phyloP scores from a whole-genome alignment of 208 protist genomes.

The Acanthamoeba castellanii region DNA sequence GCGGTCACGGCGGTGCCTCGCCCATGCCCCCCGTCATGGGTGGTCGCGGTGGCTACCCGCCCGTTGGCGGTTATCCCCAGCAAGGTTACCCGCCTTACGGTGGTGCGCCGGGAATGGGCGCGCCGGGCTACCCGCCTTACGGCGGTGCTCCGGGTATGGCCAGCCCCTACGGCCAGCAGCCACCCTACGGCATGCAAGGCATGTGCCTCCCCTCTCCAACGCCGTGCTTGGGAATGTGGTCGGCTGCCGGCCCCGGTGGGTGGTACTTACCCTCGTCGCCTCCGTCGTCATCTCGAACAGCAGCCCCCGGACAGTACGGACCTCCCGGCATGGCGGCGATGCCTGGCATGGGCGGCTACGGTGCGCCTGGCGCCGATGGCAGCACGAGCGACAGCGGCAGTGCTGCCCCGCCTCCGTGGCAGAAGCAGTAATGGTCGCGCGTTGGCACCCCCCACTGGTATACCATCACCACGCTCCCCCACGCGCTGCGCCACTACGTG shows the following conservation, averaged over 20 bases:
- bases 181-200: background rate
- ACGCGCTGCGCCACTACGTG: background rate
- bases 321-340: conserved; percentile 13
- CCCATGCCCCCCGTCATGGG: too few relatives aligned
- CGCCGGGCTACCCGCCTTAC: conserved; percentile 3
- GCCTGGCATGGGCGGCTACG: background rate
- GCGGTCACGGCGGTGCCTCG: too few relatives aligned
- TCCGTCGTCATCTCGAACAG: background rate
- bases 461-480: background rate
- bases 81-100: background rate
- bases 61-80: background rate
- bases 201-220: background rate
- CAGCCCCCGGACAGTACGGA: background rate
- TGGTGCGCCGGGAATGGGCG: background rate
- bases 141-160: conserved; percentile 5
- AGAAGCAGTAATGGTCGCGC: background rate
- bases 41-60: background rate
- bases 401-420: background rate
- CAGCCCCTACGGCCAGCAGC: background rate
- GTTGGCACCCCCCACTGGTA: background rate
- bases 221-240: background rate
- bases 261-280: background rate
- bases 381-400: background rate
- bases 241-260: background rate
- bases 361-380: background rate